A percentile compares a stretch with the other conserved stretches of the same genome.
Conservation (phyloP, 768 basidiomycete species). For the Leccinum boreale region DNA sequence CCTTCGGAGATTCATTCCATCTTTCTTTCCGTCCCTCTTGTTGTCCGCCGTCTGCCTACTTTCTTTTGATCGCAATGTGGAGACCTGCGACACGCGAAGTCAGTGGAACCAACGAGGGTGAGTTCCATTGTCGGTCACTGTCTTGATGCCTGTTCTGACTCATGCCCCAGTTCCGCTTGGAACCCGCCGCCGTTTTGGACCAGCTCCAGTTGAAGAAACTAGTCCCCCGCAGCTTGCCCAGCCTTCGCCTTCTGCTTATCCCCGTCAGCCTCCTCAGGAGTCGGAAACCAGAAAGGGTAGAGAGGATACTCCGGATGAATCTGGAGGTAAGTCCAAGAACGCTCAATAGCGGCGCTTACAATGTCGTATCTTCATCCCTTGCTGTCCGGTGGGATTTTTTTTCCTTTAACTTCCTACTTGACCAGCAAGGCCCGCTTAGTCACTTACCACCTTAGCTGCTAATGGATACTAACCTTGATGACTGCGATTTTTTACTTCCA, state of each 20-base stretch:
- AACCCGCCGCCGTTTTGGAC: conserved; percentile 87
- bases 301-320: conserved; percentile 67
- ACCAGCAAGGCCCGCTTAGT: conserved; percentile 30
- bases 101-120: conserved; percentile 91
- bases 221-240: conserved; percentile 84
- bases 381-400: conserved; percentile 32
- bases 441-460: conserved; percentile 35
- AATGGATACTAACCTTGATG: conserved; percentile 58
- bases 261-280: conserved; percentile 58
- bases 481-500: conserved; percentile 39
- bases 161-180: conserved; percentile 67
- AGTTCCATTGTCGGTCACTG: conserved; percentile 23
- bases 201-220: conserved; percentile 76
- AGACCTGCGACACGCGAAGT: conserved; percentile 86
- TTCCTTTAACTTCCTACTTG: conserved; percentile 22
- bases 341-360: conserved; percentile 36
- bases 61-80: conserved; percentile 63
- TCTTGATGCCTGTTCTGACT: conserved; percentile 10
- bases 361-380: conserved; percentile 37
- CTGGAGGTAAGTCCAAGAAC: conserved; percentile 66
- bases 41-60: conserved; percentile 16
- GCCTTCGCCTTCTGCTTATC: conserved; percentile 83
- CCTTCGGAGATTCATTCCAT: conserved; percentile 36
- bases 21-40: conserved; percentile 17
- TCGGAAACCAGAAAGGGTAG: conserved; percentile 59